A percentile compares a stretch with the other conserved stretches of the same genome.
phyloP scores from a whole-genome alignment of 2,329 filamentous ascomycete species.

The Diplodia mutila region DNA sequence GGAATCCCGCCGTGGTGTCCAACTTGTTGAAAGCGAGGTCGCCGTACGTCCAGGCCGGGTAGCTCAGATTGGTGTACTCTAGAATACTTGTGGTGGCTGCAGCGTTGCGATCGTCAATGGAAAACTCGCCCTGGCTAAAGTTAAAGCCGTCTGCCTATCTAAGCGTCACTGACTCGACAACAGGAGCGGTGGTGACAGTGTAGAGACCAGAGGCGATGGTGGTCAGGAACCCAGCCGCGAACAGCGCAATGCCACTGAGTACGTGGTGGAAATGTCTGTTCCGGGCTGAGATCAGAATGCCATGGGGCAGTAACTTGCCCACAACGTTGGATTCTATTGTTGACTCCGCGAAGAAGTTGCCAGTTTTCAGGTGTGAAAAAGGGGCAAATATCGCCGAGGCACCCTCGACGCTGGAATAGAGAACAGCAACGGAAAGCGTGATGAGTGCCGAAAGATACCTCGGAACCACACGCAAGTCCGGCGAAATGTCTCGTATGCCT shows the following conservation, averaged over 20 bases:
- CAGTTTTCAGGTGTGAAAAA: background rate
- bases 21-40: background rate
- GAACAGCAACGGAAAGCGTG: background rate
- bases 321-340: background rate
- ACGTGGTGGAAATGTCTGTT: background rate
- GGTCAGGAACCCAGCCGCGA: background rate
- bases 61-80: background rate
- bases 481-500: background rate
- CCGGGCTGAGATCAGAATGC: background rate
- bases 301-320: background rate
- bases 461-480: background rate
- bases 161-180: background rate
- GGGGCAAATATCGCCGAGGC: background rate
- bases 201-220: slow-evolving; percentile 2
- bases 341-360: background rate
- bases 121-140: background rate
- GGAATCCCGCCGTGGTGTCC: background rate
- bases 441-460: background rate
- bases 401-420: background rate
- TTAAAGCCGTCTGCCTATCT: background rate
- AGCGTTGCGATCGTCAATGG: background rate
- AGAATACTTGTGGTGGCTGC: background rate
- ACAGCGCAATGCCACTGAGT: background rate
- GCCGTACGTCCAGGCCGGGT: background rate
- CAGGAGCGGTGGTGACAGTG: background rate